phyloP scores from a whole-genome alignment of 1,284 basidiomycete genomes.

The Malassezia japonica region DNA sequence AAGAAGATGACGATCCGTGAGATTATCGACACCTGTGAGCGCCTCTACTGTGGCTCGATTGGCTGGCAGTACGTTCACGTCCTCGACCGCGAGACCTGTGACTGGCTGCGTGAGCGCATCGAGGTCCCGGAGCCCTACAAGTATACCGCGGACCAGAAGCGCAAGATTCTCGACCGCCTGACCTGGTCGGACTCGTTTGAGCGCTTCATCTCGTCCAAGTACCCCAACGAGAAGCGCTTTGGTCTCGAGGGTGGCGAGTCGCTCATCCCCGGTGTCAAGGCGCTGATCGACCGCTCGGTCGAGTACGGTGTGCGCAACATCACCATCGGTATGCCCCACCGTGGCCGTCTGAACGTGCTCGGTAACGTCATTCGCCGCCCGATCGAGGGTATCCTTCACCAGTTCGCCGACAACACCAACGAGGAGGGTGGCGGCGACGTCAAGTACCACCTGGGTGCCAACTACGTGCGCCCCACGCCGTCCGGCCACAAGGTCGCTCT shows the following conservation, averaged over 20 bases:
- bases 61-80: slow-evolving; percentile 98
- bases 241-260: slow-evolving; percentile 97
- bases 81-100: slow-evolving; percentile 94
- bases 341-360: slow-evolving; percentile 92
- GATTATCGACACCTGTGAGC: slow-evolving; percentile 81
- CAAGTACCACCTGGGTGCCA: slow-evolving; percentile 96
- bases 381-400: slow-evolving; percentile 93
- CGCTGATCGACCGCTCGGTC: slow-evolving; percentile 88
- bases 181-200: slow-evolving; percentile 99
- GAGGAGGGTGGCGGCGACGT: slow-evolving; percentile 77
- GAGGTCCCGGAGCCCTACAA: slow-evolving; percentile 97
- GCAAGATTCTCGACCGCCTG: slow-evolving; percentile 94
- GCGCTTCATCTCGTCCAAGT: slow-evolving; percentile 95
- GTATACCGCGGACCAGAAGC: slow-evolving; percentile 94
- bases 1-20: slow-evolving; percentile 81
- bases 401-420: slow-evolving; percentile 62
- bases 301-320: slow-evolving; percentile 90
- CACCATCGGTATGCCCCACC: slow-evolving; percentile 98
- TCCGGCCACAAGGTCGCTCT: slow-evolving; percentile 95
- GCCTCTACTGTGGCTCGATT: slow-evolving; percentile 89
- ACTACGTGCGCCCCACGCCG: slow-evolving; percentile 95
- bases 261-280: slow-evolving; percentile 98
- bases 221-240: slow-evolving; percentile 99
- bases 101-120: slow-evolving; percentile 95
- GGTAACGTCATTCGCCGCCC: slow-evolving; percentile 98